Evolutionary conservation across 345 rosid genomes (phyloP), one percentile per base, ranked within the genome.

Genomic region (Hypericum perforatum): DNA sequence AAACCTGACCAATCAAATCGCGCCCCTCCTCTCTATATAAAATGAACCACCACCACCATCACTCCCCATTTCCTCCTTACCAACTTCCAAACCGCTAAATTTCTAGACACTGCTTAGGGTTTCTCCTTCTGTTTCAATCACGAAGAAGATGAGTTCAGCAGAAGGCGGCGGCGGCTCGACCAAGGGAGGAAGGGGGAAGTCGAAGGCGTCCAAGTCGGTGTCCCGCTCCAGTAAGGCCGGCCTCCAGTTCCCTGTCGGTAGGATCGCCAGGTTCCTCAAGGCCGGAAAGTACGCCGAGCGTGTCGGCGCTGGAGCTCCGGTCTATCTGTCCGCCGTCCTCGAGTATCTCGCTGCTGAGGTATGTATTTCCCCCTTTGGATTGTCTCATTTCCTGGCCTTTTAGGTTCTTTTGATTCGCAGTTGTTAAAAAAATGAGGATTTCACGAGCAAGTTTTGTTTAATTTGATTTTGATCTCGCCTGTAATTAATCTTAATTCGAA

Each of bases 321-420:
- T 84, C 10, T 84, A 84, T 12, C 88, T 84, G 52, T 74, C 94
- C 7, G 94, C 94, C 5, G 94, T 81, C 14, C 94, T 84, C 0
- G 88, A 84, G 52, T 81, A 84, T 22, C 88, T 84, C 15, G 88
- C 94, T 8, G 94, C 94, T 6, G 94, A 84, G 92, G 92, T 81
- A 36, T 6, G 52, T 11, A 0, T 5, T 8, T 9, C 3, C 7
- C 8, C 9, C 5, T 8, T 3, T 1, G 2, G 4, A n/a, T 7
- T 12, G 40, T 43, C 0, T 0, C 7, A 5, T 37, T 16, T 15
- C 46, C 11, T 9, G 7, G 14, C 10, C 47, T 0, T 7, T 11
- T 11, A 7, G 47, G n/a, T 9, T 43, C n/a, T 15, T 39, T 52
- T 22, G 32, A 22, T 22, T 22, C 32, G 32, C 32, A 22, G 38